Base-by-base conservation (phyloP, 108 stramenopile genomes). In the Tribonema minus region DNA sequence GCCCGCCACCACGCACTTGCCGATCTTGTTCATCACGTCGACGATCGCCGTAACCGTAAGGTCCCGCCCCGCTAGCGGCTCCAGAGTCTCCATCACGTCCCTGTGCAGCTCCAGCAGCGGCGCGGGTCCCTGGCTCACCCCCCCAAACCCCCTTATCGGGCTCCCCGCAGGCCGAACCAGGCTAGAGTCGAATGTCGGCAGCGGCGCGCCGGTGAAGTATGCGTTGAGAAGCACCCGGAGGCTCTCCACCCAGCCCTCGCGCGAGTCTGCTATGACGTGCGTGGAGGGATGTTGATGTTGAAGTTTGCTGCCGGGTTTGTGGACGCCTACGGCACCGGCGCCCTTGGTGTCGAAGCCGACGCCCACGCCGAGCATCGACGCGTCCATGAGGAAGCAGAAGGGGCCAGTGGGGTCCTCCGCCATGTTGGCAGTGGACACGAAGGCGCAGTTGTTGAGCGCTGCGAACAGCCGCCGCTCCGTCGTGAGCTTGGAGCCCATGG, bases 401-500 rank as follows among this genome's bases (percentile, higher is more conserved):
- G 87, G 84, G 1, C 75, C 84, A 1, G 81, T 40, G 33, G 86
- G 86, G 36, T 84, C 73, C 78, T 84, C 20, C 15, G 46, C 9
- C 46, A 54, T 54, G 15, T 54, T 20, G 20, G 33, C 12, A 23
- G 87, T 88, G 62, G 66, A 70, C 34, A 88, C 87, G 40, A 88
- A 88, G 2, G 86, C 87, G 82, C 87, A 88, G 83, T 88, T 88
- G 73, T 88, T 88, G 29, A 88, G 83, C 27, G 87, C 84, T 4
- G 87, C 87, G 73, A 83, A 88, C 23, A 87, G 80, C n/a, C 68
- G 34, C 28, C 84, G 37, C 32, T 88, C 85, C 64, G 83, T 85
- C 9, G 87, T 88, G 59, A 88, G 83, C 37, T 85, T 60, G 15
- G 86, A 69, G 46, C 87, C 87, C 87, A 88, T 88, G 35, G 86